Evolutionary conservation across 345 rosid genomes (phyloP).

Genomic region (Rhodamnia rubescens): DNA sequence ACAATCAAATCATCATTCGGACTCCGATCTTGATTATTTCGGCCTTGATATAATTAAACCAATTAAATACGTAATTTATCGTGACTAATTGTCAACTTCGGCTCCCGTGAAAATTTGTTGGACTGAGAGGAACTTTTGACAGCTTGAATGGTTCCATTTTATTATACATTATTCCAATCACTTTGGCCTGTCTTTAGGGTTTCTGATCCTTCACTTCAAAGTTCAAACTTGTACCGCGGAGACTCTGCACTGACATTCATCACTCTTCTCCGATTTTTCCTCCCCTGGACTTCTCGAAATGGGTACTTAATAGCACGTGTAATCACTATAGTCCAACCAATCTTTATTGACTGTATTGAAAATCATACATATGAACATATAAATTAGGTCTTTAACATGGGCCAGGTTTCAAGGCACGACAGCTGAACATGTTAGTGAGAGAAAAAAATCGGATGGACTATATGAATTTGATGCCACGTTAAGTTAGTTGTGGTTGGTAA

Average conservation of each 20-base stretch:
- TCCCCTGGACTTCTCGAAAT: neutral
- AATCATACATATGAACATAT: neutral
- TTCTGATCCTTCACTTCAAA: neutral
- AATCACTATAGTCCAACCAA: neutral
- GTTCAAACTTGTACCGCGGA: neutral
- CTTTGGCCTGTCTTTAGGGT: neutral
- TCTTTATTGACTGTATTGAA: neutral
- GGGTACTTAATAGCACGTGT: neutral
- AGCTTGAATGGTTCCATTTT: neutral
- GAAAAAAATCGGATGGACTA: neutral
- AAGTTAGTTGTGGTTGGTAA: neutral
- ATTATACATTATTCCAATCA: neutral
- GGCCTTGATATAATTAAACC: neutral
- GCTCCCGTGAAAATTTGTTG: neutral
- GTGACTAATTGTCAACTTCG: neutral
- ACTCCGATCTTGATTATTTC: too few species aligned
- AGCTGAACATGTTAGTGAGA: neutral
- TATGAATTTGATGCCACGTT: neutral
- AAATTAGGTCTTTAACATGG: neutral
- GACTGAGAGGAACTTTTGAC: neutral
- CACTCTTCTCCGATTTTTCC: neutral
- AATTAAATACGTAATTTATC: neutral
- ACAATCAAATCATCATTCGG: neutral
- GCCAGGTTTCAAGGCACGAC: neutral
- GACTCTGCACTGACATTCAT: neutral